A percentile compares a stretch with the other conserved stretches of the same genome.
These are phyloP conservation scores for Candida succiphila DNA, from an alignment of 805 yeast species.

Conservation along the genomic window DNA sequence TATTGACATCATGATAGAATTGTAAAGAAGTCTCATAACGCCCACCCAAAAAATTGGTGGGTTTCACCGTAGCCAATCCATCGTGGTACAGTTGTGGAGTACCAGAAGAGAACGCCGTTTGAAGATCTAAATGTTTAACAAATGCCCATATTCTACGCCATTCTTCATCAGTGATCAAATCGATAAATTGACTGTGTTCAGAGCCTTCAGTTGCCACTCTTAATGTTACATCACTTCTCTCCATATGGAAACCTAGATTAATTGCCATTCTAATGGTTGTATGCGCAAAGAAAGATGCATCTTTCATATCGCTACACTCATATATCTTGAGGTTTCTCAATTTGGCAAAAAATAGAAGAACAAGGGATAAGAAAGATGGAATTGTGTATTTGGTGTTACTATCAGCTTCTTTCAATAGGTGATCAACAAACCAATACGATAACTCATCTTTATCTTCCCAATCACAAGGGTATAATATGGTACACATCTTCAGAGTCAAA, in stretches of 20 bases:
- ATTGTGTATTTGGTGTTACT: conserved; percentile 7
- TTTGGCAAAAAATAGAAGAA: conserved; percentile 5
- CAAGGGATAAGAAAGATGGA: conserved; percentile 5
- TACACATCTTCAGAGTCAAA: conserved; percentile 5
- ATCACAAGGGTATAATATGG: background rate
- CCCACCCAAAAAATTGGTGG: conserved; percentile 2
- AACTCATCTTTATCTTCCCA: conserved; percentile 8
- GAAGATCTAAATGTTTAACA: conserved; percentile 13
- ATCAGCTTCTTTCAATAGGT: conserved; percentile 11
- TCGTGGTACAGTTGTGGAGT: conserved; percentile 7
- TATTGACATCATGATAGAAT: conserved; percentile 6
- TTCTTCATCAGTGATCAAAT: conserved; percentile 8
- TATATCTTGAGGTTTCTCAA: conserved; percentile 8
- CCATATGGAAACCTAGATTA: conserved; percentile 11
- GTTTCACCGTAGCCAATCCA: too few species aligned
- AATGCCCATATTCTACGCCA: conserved; percentile 10
- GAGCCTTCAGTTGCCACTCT: background rate
- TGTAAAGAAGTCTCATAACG: conserved; percentile 2
- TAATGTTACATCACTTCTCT: background rate
- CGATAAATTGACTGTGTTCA: conserved; percentile 2
- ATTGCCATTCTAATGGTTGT: conserved; percentile 13
- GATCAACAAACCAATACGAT: conserved; percentile 8
- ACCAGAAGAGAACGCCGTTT: conserved; percentile 14
- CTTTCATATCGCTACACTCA: conserved; percentile 10
- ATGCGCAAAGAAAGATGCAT: conserved; percentile 8